Evolutionary conservation across 441 rosid species (phyloP), one percentile per base, ranked within the genome.

Genomic region (Mallotus japonicus): DNA sequence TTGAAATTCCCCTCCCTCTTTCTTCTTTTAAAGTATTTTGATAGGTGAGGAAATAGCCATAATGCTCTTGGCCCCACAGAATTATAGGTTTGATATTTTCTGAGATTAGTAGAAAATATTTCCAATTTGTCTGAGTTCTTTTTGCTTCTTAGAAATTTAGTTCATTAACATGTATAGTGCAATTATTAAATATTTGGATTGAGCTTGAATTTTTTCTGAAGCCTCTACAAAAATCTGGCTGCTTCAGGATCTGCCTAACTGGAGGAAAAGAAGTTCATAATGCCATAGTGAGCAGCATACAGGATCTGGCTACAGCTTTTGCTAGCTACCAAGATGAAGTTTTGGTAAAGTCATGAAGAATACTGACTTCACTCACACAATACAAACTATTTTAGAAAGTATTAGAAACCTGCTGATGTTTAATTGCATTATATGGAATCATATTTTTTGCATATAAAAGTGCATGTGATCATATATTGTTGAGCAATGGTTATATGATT

Each of bases 231-330:
- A 74, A 65, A 50, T 78, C 2, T 51, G 76, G 20, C 67, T 59
- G 13, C 32, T 65, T 76, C 87, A 95, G 98, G 90, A 83, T 89
- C 69, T 93, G 97, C 77, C 88, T 95, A 75, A 88, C 85, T 80
- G 94, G 98, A 79, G 98, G 97, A 70, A 92, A 91, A 84, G 99
- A 95, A 87, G 97, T 95, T 80, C 99, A 93, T 78, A 83, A 89
- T 76, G 99, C 99, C 64, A 88, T 93, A 49, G 85, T 90, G 73
- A 95, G 98, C 92, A 90, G 98, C 78, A 84, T 95, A 85, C 98
- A 90, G 85, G 99, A 95, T 84, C 91, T 95, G 71, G 88, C 93
- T 71, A 78, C 92, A 78, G 89, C 89, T 46, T 88, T 95, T 75
- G 85, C 97, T 20, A 77, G 84, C 80, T 96, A 93, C 83, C 85